These are phyloP conservation scores for Sanghuangporus weigelae DNA, from an alignment of 1,284 basidiomycete species.

Conservation along the genomic window DNA sequence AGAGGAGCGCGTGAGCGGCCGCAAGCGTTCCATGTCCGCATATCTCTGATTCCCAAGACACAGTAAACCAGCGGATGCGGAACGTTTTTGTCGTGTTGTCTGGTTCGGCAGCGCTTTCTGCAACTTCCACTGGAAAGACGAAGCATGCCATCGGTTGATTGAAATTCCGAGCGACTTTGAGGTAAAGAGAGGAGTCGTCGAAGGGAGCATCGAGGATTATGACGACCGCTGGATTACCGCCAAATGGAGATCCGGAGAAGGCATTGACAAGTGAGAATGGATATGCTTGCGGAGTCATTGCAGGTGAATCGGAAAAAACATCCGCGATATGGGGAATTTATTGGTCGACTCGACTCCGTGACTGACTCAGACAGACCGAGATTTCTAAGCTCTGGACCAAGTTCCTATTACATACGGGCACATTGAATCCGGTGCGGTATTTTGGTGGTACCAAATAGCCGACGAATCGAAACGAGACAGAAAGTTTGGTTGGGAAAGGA, in stretches of 20 bases:
- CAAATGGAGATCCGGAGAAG: slow-evolving; percentile 38
- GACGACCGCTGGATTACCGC: slow-evolving; percentile 51
- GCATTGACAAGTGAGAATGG: slow-evolving; percentile 39
- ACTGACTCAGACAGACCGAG: not conserved
- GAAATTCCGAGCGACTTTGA: slow-evolving; percentile 37
- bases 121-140: slow-evolving; percentile 27
- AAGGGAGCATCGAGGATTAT: slow-evolving; percentile 32
- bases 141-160: slow-evolving; percentile 45
- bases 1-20: slow-evolving; percentile 37
- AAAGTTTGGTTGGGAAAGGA: too few species aligned
- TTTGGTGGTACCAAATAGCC: too few species aligned
- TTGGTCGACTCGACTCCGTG: not conserved
- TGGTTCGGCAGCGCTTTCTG: slow-evolving; percentile 17
- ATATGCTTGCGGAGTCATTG: slow-evolving; percentile 1
- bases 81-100: slow-evolving; percentile 25
- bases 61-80: slow-evolving; percentile 37
- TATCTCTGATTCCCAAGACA: slow-evolving; percentile 31
- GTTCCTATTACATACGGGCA: too few species aligned
- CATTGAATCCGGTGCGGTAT: too few species aligned
- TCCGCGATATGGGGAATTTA: not conserved
- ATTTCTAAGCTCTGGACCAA: not conserved
- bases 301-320: not conserved
- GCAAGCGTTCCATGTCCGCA: slow-evolving; percentile 52
- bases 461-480: too few species aligned
- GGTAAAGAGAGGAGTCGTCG: slow-evolving; percentile 26